These are phyloP conservation scores for Pseudopediastrum boryanum DNA, from an alignment of 139 green algal genomes.

Conservation along the genomic window DNA sequence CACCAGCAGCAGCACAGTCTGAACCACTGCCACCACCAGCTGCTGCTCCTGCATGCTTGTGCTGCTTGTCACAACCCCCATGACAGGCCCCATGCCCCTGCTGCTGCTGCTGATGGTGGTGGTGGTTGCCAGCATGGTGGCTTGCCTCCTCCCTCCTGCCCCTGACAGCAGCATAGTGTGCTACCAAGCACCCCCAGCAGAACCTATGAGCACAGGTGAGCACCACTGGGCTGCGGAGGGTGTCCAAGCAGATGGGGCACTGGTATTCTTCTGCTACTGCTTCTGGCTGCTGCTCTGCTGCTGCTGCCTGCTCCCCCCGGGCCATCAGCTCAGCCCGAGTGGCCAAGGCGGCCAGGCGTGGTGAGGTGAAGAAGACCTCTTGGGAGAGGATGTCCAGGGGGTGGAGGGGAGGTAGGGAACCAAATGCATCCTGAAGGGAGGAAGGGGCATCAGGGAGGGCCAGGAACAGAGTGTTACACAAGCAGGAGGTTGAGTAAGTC, in stretches of 20 bases:
- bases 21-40: conserved; percentile 7
- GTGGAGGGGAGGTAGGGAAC: conserved; percentile 50
- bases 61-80: background rate
- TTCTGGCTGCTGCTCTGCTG: background rate
- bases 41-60: conserved; percentile 15
- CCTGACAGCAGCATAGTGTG: conserved; percentile 44
- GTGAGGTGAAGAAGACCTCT: conserved; percentile 82
- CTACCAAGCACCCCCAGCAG: conserved; percentile 86
- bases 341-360: conserved; percentile 66
- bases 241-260: conserved; percentile 82
- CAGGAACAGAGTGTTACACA: too few species aligned
- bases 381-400: conserved; percentile 66
- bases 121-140: background rate
- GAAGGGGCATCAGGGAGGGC: background rate
- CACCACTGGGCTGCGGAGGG: conserved; percentile 83
- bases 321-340: conserved; percentile 72
- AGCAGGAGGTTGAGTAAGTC: too few species aligned
- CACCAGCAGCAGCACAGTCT: too few species aligned
- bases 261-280: conserved; percentile 57
- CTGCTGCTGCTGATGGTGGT: background rate
- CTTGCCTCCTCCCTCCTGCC: conserved; percentile 7
- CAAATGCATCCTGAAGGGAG: background rate
- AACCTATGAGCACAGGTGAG: conserved; percentile 84
- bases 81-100: background rate
- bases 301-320: conserved; percentile 4